Evolutionary conservation across 106 monocot genomes (phyloP), one percentile per base, ranked within the genome.

Genomic region (Dactylorhiza incarnata): DNA sequence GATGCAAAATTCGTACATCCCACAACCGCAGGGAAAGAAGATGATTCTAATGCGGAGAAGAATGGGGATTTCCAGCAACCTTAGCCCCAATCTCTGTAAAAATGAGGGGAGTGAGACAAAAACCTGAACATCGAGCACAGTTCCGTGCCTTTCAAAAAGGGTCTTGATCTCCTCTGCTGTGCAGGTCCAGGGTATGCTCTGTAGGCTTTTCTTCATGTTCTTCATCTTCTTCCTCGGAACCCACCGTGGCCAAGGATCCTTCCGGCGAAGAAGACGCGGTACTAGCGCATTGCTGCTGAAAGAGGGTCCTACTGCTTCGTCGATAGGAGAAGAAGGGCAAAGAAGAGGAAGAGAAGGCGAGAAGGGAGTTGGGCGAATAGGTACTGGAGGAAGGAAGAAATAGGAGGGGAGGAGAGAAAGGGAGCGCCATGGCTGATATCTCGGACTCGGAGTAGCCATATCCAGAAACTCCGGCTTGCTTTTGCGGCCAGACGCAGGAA

Each of bases 61-160:
- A n/a, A n/a, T n/a, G n/a, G n/a, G n/a, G n/a, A n/a, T n/a, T n/a
- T n/a, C n/a, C n/a, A n/a, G 29, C 29, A 29, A 29, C 29, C 29
- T 29, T 29, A 29, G 29, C 29, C 29, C 0, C 29, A 29, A 29
- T 29, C 29, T 29, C 29, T 29, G 1, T 29, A 20, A 58, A 15
- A 22, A 22, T 4, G 7, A 1, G 55, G 49, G 16, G 11, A 68
- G 16, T 10, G 17, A 22, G 14, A 49, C 3, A 6, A 2, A 49
- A 48, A 95, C 91, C 91, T 95, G 85, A 47, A 91, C 87, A 71
- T 91, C 87, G 50, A 83, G 69, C 8, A 95, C 91, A 48, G 80
- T 54, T 5, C 95, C 95, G 46, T 95, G 79, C 73, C 80, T 87
- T 77, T 77, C 74, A 73, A 95, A 95, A 55, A 95, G 78, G 23